Conservation (phyloP, 148 eudicot species). For the Camellia lanceoleosa region DNA sequence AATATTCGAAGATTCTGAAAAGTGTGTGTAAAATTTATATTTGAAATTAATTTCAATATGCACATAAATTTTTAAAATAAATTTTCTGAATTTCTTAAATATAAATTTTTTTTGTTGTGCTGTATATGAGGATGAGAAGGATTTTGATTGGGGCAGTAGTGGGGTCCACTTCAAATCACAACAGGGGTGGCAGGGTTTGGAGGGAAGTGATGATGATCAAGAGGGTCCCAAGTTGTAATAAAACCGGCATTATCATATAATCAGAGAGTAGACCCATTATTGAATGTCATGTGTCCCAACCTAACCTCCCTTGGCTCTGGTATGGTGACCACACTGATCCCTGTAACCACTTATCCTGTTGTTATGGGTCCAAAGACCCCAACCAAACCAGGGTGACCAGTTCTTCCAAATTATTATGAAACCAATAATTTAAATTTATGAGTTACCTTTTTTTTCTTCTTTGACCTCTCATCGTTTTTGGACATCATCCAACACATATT, state of each 20-base stretch:
- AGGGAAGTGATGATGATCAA: neutral
- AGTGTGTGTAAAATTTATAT: too few relatives aligned
- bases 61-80: too few relatives aligned
- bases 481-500: too few relatives aligned
- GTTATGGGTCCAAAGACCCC: too few relatives aligned
- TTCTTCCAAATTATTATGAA: neutral
- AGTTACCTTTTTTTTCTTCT: too few relatives aligned
- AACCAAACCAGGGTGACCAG: neutral
- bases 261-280: neutral
- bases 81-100: too few relatives aligned
- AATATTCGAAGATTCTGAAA: too few relatives aligned
- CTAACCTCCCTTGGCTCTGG: neutral
- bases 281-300: slow-evolving; percentile 9
- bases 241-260: neutral
- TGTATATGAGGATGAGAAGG: neutral
- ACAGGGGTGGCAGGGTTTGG: neutral
- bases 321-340: neutral
- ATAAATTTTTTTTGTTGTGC: too few relatives aligned
- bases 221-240: slow-evolving; percentile 8
- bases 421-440: neutral
- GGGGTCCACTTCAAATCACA: slow-evolving; percentile 4
- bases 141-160: neutral
- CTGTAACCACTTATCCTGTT: neutral
- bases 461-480: too few relatives aligned
- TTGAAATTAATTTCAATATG: too few relatives aligned